Conservation (phyloP, 768 basidiomycete species). For the Leucocoprinus leucothites region DNA sequence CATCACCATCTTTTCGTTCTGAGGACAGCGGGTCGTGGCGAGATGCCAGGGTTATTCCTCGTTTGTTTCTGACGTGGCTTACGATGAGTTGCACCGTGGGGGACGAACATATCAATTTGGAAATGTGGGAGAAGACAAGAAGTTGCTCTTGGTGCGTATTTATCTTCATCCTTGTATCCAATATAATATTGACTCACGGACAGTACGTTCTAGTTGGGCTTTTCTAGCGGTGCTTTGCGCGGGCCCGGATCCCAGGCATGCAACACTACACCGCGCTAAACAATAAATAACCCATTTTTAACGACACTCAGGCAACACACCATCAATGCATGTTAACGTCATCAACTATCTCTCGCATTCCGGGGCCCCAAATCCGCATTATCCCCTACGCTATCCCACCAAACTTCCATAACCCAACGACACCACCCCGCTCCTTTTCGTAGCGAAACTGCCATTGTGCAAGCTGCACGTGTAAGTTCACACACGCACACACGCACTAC, state of each 20-base stretch:
- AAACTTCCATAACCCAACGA: slow-evolving; percentile 26
- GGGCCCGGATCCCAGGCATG: slow-evolving; percentile 72
- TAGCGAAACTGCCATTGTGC: slow-evolving; percentile 86
- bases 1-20: slow-evolving; percentile 90
- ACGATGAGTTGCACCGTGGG: slow-evolving; percentile 84
- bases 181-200: slow-evolving; percentile 10
- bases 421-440: slow-evolving; percentile 90
- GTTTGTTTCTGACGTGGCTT: slow-evolving; percentile 86
- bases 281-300: too few relatives aligned
- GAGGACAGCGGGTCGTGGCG: slow-evolving; percentile 92
- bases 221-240: slow-evolving; percentile 87
- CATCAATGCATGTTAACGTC: slow-evolving; percentile 77
- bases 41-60: slow-evolving; percentile 97
- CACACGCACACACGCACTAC: too few relatives aligned
- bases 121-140: slow-evolving; percentile 96
- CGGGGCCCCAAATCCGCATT: slow-evolving; percentile 60
- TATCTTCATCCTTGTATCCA: background rate
- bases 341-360: slow-evolving; percentile 69
- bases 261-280: too few relatives aligned
- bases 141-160: slow-evolving; percentile 73
- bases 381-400: slow-evolving; percentile 37
- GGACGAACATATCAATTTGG: slow-evolving; percentile 92
- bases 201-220: slow-evolving; percentile 73
- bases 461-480: slow-evolving; percentile 76
- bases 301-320: slow-evolving; percentile 56